Evolutionary conservation across 495 filamentous ascomycete species (phyloP).

Genomic region (Aspergillus cristatus): DNA sequence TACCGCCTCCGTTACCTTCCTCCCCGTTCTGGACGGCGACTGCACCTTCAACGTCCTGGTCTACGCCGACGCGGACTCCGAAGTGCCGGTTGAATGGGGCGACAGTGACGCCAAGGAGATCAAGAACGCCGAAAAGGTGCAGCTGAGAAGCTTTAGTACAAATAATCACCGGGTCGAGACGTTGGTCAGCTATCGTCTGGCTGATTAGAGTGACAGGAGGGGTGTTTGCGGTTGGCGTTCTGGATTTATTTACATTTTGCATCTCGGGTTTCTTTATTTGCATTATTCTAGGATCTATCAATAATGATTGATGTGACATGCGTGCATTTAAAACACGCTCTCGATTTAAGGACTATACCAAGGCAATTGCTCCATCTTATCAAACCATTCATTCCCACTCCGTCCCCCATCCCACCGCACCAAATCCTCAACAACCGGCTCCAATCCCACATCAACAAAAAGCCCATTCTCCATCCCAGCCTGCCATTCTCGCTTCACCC

Average conservation of each 20-base stretch:
- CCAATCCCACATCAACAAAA: constrained; percentile 18
- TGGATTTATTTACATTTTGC: background rate
- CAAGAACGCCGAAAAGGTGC: constrained; percentile 88
- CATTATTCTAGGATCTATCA: background rate
- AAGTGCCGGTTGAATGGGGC: constrained; percentile 97
- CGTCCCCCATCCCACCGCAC: constrained; percentile 30
- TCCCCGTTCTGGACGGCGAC: constrained; percentile 82
- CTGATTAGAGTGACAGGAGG: constrained; percentile 25
- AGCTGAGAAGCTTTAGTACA: constrained; percentile 90
- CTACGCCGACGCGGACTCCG: constrained; percentile 92
- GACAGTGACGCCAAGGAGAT: constrained; percentile 99
- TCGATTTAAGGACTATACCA: constrained; percentile 23
- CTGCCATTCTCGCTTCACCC: constrained; percentile 33
- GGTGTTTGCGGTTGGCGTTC: constrained; percentile 25
- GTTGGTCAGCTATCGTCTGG: constrained; percentile 75
- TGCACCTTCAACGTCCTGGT: constrained; percentile 99
- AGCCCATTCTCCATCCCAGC: constrained; percentile 15
- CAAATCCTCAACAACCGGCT: constrained; percentile 25
- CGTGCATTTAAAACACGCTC: background rate
- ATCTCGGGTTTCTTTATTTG: background rate
- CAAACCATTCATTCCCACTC: constrained; percentile 28
- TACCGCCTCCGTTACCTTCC: constrained; percentile 92
- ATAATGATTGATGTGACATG: constrained; percentile 1
- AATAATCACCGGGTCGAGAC: constrained; percentile 90
- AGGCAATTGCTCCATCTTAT: constrained; percentile 24